phyloP scores from a whole-genome alignment of 257 asterid species.

The Primulina eburnea region DNA sequence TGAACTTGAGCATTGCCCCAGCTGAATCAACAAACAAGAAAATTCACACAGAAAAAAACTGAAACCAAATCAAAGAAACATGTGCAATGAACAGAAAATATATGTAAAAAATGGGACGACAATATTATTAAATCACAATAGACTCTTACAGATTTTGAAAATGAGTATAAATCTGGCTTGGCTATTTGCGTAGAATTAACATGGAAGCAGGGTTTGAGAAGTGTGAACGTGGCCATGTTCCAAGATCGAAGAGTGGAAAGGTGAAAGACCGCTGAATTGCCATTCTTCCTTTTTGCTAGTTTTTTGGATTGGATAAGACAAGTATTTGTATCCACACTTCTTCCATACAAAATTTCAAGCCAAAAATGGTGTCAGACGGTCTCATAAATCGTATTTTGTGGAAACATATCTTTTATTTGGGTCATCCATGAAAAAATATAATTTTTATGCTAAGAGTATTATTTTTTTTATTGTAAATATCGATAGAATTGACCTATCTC shows the following conservation, averaged over 20 bases:
- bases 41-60: too few relatives aligned
- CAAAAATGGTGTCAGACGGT: too few relatives aligned
- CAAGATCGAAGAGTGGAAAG: background rate
- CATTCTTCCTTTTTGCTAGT: background rate
- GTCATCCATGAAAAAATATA: too few relatives aligned
- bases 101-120: background rate
- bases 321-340: background rate
- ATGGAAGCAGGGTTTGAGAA: slow-evolving; percentile 27
- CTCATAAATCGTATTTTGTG: too few relatives aligned
- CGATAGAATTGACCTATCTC: too few relatives aligned
- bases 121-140: too few relatives aligned
- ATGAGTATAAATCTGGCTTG: slow-evolving; percentile 25
- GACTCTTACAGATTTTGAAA: slow-evolving; percentile 39
- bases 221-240: slow-evolving; percentile 40
- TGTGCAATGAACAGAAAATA: background rate
- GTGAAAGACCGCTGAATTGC: background rate
- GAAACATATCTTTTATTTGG: too few relatives aligned
- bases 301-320: background rate
- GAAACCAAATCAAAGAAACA: background rate
- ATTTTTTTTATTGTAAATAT: too few relatives aligned
- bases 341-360: too few relatives aligned
- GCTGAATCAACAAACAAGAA: background rate
- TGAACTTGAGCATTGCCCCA: background rate
- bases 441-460: too few relatives aligned
- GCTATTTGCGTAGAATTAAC: slow-evolving; percentile 23